Base-by-base conservation (phyloP, 495 filamentous ascomycete species). In the Chaetomium tenue region DNA sequence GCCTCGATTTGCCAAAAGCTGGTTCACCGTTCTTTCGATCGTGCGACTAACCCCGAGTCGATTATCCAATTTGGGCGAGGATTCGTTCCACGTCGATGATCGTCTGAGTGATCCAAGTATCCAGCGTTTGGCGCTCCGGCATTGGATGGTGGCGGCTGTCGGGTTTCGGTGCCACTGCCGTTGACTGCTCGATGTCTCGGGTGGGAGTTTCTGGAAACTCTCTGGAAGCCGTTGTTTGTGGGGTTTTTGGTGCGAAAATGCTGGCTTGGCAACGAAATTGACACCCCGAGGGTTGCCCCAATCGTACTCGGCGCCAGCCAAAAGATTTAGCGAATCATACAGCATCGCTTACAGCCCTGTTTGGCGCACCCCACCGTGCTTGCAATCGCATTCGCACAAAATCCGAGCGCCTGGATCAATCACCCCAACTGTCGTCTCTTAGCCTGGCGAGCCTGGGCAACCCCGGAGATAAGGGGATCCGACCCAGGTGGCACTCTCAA, bases 121-220 rank as follows among this genome's bases (percentile, higher is more conserved):
- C 6, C 12, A 12, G 39, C 18, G 13, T 15, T 44, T 44, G 40
- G 40, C 13, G 13, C 2, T 12, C 39, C 9, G 6, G 39, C 9
- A 12, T 5, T 40, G 39, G 39, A 40, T 15, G 6, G 39, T 15
- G 8, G 39, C 13, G 48, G 30, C 30, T 26, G 48, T 51, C 42
- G 42, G 15, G 4, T 46, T 16, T 46, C 12, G 3, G 30, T 37
- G 33, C 33, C 33, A 37, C 1, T 37, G 33, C 33, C 44, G 44
- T 47, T 47, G 44, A n/a, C n/a, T 47, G 44, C 44, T 47, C n/a
- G 44, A n/a, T 47, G 44, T n/a, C 44, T 47, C 44, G n/a, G 16
- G 2, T n/a, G 44, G n/a, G 44, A 22, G 22, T 15, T 46, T 47
- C 44, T 47, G 18, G 18, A n/a, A 47, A 47, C 16, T 23, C 8